Base-by-base conservation (phyloP, 495 filamentous ascomycete species). In the Jackrogersella multiformis region DNA sequence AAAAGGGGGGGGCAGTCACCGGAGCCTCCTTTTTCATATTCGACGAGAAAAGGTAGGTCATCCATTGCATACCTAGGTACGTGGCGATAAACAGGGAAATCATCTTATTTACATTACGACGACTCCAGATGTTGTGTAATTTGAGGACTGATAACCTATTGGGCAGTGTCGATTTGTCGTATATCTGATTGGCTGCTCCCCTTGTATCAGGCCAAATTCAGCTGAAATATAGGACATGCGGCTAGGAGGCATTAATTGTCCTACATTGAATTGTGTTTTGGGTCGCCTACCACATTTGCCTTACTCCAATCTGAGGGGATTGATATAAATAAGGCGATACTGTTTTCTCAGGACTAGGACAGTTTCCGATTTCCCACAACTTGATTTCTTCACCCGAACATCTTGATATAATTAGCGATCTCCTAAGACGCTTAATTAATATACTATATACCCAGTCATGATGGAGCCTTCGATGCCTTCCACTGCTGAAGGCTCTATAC, bases 291-390 rank as follows among this genome's bases (percentile, higher is more conserved):
- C 16, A 15, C 5, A n/a, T 39, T 15, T 15, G 39, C 39, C 16
- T 44, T 4, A 5, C 18, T 44, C 18, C 4, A 16, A 2, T 10
- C 6, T 12, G 18, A 15, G 2, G 13, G 9, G 6, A 44, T 13
- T 46, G n/a, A n/a, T n/a, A 46, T 46, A 46, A 46, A 46, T 46
- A 26, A 46, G 42, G 42, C 42, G 20, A 18, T 46, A 8, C 5
- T 5, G 13, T 18, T 20, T 24, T 9, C 10, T 26, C 7, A 13
- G 42, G 21, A 2, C 20, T n/a, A n/a, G n/a, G n/a, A n/a, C n/a
- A n/a, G n/a, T n/a, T n/a, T n/a, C n/a, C n/a, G n/a, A n/a, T 46
- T 13, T n/a, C 32, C 32, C 24, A 0, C 13, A 16, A 7, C 15
- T 9, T 8, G 5, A 4, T 20, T 32, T 49, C 13, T 26, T 9